Conservation (phyloP, 2,329 filamentous ascomycete species). For the Fusarium guadeloupense region DNA sequence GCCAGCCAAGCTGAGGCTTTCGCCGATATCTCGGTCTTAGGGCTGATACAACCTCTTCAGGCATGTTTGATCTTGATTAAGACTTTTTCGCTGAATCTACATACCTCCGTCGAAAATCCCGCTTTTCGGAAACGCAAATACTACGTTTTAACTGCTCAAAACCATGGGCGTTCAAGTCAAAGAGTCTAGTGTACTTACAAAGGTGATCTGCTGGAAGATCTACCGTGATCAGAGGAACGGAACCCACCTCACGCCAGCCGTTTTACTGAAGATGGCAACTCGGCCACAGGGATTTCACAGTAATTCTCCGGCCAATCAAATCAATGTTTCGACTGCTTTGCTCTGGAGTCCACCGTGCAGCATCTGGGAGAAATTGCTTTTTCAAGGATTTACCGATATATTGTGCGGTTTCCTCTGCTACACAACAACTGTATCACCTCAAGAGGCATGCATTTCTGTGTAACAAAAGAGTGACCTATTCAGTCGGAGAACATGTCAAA, state of each 20-base stretch:
- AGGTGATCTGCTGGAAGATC: constrained; percentile 21
- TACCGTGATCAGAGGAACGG: constrained; percentile 1
- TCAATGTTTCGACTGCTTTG: not conserved
- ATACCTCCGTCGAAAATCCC: not conserved
- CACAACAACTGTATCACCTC: not conserved
- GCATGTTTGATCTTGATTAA: constrained; percentile 6
- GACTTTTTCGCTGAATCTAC: constrained; percentile 3
- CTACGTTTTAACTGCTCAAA: not conserved
- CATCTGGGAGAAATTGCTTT: constrained; percentile 4
- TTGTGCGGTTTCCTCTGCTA: constrained; percentile 1
- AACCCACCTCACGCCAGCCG: constrained; percentile 5
- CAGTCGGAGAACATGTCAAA: not conserved
- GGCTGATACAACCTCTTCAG: constrained; percentile 6
- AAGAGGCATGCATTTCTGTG: not conserved
- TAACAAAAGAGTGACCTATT: not conserved
- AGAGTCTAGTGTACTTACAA: not conserved
- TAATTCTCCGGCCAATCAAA: constrained; percentile 17
- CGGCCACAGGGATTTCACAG: constrained; percentile 4
- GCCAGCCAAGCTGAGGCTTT: not conserved
- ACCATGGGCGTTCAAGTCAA: not conserved
- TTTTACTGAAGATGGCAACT: not conserved
- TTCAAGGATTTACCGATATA: constrained; percentile 1
- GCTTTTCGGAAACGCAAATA: not conserved
- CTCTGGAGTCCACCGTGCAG: not conserved
- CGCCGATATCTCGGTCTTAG: not conserved